Percentiles rank a stretch among this genome's conserved stretches.
These are phyloP conservation scores for Cladophialophora exuberans DNA, from an alignment of 2,329 filamentous ascomycete species.

Conservation along the genomic window DNA sequence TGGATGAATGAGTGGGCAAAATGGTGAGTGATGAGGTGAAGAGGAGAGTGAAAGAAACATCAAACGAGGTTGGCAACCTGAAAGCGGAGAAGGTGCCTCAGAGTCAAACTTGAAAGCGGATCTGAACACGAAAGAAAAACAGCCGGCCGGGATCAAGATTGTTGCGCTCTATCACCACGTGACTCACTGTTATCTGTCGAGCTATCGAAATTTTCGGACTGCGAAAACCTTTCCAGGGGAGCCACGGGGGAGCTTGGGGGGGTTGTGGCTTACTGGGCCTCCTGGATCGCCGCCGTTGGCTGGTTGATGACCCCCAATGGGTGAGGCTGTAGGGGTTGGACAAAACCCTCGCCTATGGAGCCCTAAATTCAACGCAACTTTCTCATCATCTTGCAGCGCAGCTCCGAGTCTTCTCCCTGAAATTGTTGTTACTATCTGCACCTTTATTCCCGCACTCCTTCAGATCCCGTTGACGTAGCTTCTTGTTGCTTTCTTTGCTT, in stretches of 20 bases:
- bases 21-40: conserved; percentile 12
- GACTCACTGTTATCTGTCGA: not conserved
- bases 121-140: not conserved
- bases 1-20: conserved; percentile 7
- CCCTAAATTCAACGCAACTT: conserved; percentile 7
- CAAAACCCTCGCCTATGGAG: conserved; percentile 1
- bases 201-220: conserved; percentile 5
- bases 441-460: conserved; percentile 22
- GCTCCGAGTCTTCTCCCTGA: conserved; percentile 19
- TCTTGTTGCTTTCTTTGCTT: conserved; percentile 19
- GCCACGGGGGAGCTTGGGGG: not conserved
- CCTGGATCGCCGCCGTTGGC: conserved; percentile 8
- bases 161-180: not conserved
- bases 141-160: conserved; percentile 5
- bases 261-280: not conserved
- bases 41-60: conserved; percentile 15
- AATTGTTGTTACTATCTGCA: conserved; percentile 12
- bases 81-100: conserved; percentile 15
- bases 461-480: conserved; percentile 18
- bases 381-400: conserved; percentile 9
- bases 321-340: not conserved
- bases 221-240: not conserved
- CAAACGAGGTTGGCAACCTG: conserved; percentile 18
- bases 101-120: not conserved
- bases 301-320: conserved; percentile 14